These are phyloP conservation scores for Massariosphaeria phaeospora DNA, from an alignment of 495 filamentous ascomycete genomes.

Conservation along the genomic window DNA sequence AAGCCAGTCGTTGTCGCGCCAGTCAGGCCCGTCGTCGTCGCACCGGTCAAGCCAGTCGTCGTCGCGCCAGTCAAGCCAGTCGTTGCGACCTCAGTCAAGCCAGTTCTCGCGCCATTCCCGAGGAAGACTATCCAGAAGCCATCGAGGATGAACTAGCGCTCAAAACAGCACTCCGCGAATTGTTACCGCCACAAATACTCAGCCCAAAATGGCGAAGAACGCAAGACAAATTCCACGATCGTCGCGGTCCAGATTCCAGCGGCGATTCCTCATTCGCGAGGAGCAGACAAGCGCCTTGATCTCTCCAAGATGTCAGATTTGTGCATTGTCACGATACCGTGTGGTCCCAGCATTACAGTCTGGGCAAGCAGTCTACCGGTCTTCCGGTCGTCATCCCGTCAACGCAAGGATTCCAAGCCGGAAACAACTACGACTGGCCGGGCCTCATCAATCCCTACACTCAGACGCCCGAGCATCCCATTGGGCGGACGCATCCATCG, in stretches of 20 bases:
- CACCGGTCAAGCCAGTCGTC: no score
- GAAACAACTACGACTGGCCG: background rate
- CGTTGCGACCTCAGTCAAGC: slow-evolving; percentile 23
- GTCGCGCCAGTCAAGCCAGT: slow-evolving; percentile 1
- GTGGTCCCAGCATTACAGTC: no score
- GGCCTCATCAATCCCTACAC: slow-evolving; percentile 1
- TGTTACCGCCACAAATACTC: slow-evolving; percentile 80
- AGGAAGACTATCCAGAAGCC: slow-evolving; percentile 62
- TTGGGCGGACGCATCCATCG: no score
- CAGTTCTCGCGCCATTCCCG: slow-evolving; percentile 47
- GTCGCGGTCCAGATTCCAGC: no score
- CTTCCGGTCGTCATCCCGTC: background rate
- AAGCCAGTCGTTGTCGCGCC: slow-evolving; percentile 16
- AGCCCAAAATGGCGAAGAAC: no score
- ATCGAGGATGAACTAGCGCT: slow-evolving; percentile 48
- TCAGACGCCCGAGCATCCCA: slow-evolving; percentile 5
- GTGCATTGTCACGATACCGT: no score
- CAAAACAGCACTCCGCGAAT: slow-evolving; percentile 59
- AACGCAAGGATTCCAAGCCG: background rate
- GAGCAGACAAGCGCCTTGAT: no score
- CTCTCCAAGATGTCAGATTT: no score
- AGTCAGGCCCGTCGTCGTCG: slow-evolving; percentile 39
- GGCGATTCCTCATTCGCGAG: no score
- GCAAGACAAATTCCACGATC: no score
- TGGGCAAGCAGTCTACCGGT: background rate